Conservation (phyloP, 352 stramenopile species). For the Phytopythium mirpurense region DNA sequence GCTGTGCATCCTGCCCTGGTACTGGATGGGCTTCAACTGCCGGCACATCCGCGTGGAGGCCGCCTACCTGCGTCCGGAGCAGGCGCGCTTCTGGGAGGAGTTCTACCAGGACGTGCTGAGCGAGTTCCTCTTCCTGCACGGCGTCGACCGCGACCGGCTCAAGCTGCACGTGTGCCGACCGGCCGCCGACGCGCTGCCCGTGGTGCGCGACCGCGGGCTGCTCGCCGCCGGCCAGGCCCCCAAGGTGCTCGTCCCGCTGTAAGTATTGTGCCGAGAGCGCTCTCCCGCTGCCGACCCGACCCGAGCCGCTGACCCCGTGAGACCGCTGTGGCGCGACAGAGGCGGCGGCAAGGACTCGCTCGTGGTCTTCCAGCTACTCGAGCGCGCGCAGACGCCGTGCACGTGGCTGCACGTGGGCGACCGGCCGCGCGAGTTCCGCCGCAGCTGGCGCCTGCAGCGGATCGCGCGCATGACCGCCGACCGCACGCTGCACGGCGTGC, state of each 20-base stretch:
- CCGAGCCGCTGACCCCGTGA: no score
- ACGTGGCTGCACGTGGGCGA: conserved; percentile 31
- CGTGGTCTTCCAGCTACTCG: conserved; percentile 27
- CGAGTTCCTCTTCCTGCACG: conserved; percentile 31
- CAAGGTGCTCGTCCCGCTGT: conserved; percentile 28
- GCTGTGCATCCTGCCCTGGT: conserved; percentile 32
- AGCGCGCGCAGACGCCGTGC: conserved; percentile 16
- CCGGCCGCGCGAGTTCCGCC: conserved; percentile 25
- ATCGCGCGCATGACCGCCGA: conserved; percentile 24
- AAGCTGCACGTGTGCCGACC: conserved; percentile 18
- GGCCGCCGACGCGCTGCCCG: conserved; percentile 10
- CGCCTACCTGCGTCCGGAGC: conserved; percentile 23
- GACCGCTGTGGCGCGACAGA: conserved; percentile 3
- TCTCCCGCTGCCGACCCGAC: no score
- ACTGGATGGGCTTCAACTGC: conserved; percentile 40
- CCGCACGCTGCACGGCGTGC: conserved; percentile 7
- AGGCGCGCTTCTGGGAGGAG: conserved; percentile 33
- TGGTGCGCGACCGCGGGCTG: conserved; percentile 17
- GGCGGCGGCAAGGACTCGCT: conserved; percentile 35
- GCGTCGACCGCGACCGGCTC: conserved; percentile 26
- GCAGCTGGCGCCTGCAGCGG: conserved; percentile 25
- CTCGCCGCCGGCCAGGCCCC: conserved; percentile 11
- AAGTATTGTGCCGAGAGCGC: conserved; percentile 1
- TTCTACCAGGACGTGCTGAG: conserved; percentile 38
- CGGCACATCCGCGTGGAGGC: conserved; percentile 28